A percentile compares a stretch with the other conserved stretches of the same genome.
Evolutionary conservation across 345 rosid species (phyloP).

Genomic region (Linum lewisii): DNA sequence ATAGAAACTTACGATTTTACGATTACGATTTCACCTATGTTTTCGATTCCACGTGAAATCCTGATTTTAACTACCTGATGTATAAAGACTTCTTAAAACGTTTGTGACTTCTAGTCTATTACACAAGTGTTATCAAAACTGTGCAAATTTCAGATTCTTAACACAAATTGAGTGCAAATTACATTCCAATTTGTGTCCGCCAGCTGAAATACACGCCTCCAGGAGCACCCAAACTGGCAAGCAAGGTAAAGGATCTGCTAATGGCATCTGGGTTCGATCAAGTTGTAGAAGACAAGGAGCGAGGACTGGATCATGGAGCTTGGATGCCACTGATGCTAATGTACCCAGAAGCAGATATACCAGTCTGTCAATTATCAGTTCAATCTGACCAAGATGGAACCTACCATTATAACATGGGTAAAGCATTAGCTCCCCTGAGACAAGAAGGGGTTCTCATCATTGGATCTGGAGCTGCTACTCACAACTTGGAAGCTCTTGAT

Average conservation of each 20-base stretch:
- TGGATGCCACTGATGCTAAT: constrained; percentile 94
- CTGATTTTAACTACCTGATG: no score
- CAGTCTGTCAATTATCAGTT: no score
- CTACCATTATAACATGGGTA: no score
- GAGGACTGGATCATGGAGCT: constrained; percentile 94
- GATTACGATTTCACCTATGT: no score
- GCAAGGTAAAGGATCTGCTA: constrained; percentile 64
- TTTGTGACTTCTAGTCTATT: no score
- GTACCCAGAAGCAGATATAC: no score
- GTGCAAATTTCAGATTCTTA: not conserved
- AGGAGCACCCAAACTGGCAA: constrained; percentile 76
- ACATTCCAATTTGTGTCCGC: not conserved
- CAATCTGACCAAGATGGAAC: no score
- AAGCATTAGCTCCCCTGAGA: constrained; percentile 70
- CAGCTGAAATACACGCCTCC: constrained; percentile 86
- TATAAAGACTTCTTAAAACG: no score
- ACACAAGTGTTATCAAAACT: not conserved
- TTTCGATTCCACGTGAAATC: no score
- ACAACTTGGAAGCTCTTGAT: constrained; percentile 50
- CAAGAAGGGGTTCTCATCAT: constrained; percentile 79
- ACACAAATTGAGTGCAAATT: not conserved
- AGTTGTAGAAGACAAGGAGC: constrained; percentile 49
- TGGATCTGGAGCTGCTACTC: constrained; percentile 83
- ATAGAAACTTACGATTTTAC: no score
- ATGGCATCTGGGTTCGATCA: constrained; percentile 37